Evolutionary conservation across 139 green algal genomes (phyloP).

Genomic region (Micractinium conductrix): DNA sequence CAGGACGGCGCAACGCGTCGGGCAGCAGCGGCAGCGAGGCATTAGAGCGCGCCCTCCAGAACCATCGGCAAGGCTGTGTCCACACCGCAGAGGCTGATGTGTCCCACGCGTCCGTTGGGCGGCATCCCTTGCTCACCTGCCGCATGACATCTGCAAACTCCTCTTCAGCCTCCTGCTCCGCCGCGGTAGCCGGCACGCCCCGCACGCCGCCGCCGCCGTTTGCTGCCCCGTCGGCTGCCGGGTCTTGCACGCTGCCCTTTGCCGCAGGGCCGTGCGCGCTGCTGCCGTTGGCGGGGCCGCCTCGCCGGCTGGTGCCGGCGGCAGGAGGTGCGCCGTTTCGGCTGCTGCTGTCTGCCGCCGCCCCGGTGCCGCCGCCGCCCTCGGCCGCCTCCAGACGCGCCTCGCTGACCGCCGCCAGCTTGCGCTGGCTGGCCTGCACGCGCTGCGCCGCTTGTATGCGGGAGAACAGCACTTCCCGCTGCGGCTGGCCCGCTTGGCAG

Average conservation of each 20-base stretch:
- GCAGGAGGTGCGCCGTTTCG: no score
- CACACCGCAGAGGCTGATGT: no score
- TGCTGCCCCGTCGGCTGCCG: no score
- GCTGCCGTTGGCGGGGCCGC: not conserved
- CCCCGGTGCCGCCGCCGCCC: not conserved
- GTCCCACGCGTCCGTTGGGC: no score
- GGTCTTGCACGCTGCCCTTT: no score
- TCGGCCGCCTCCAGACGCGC: not conserved
- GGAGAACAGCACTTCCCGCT: not conserved
- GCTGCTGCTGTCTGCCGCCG: not conserved
- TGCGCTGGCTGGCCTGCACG: not conserved
- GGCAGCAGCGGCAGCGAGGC: not conserved
- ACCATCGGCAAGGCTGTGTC: no score
- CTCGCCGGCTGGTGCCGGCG: no score
- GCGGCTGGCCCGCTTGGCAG: slow-evolving; percentile 24
- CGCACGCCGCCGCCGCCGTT: no score
- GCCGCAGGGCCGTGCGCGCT: no score
- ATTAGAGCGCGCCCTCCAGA: not conserved
- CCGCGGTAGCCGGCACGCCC: no score
- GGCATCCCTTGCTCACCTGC: slow-evolving; percentile 10
- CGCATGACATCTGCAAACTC: slow-evolving; percentile 9
- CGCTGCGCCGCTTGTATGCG: not conserved
- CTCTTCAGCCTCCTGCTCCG: not conserved
- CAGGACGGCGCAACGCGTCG: no score
- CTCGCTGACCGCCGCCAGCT: not conserved